Evolutionary conservation across 2,329 filamentous ascomycete species (phyloP), one percentile per base, ranked within the genome.

Genomic region (Penicillium polonicum): DNA sequence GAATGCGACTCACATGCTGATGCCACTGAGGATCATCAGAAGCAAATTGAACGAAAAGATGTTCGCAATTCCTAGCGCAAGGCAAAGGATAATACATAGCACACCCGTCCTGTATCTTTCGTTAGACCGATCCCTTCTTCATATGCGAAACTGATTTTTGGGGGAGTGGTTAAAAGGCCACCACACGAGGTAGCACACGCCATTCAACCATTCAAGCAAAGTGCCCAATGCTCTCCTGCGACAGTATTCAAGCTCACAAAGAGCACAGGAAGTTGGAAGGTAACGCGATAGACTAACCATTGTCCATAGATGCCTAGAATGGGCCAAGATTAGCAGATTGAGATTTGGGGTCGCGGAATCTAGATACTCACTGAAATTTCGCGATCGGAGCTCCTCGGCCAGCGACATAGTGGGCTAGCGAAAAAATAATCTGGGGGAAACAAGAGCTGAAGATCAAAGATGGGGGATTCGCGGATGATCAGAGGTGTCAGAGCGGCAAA

Each of bases 11-110:
- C 72, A 85, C 83, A 85, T 71, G 74, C 81, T 82, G 52, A 85
- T 68, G 54, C 81, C 75, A 60, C 85, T 84, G 58, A 87, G 86
- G 35, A 87, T 76, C 60, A 89, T 85, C 39, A 86, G 76, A 48
- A 84, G 75, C 27, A 63, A 54, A 62, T 79, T 79, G 65, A 86
- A 79, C 66, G 85, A 80, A 70, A 89, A 88, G 67, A 90, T 83
- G 68, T 88, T 88, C 52, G 86, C 85, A 60, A 89, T 85, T 48
- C 87, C 85, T 23, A 90, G 79, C 19, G 87, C 86, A 64, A 88
- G 83, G 72, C 85, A 87, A 29, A 89, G 79, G 63, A 88, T 73
- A 66, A 88, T 85, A 75, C 82, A 85, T 31, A 88, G 65, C 50
- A 88, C 82, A 52, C 78, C 78, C 39, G 77, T 76, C 78, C 78